Evolutionary conservation across 2,329 filamentous ascomycete genomes (phyloP).

Genomic region (Nannizzia gypsea): DNA sequence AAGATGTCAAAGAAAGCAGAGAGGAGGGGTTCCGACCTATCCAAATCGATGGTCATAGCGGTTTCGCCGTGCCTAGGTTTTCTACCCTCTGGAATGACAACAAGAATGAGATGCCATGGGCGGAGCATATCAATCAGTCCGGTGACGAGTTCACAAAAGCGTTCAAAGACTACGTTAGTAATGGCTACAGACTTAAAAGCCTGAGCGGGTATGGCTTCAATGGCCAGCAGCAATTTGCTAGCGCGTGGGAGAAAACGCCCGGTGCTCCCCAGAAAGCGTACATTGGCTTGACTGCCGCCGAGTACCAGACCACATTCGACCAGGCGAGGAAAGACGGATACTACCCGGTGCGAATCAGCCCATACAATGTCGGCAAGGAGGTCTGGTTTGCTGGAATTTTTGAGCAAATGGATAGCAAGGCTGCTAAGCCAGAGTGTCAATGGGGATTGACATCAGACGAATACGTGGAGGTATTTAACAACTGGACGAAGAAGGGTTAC

Average conservation of each 20-base stretch:
- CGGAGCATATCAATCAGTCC: not conserved
- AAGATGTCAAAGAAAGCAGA: slow-evolving; percentile 3
- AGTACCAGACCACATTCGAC: slow-evolving; percentile 8
- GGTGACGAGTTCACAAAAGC: not conserved
- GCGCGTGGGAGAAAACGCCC: slow-evolving; percentile 7
- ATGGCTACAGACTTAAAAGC: not conserved
- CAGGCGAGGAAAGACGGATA: slow-evolving; percentile 10
- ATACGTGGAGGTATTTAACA: slow-evolving; percentile 2
- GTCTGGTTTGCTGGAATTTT: slow-evolving; percentile 10
- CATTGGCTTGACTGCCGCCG: slow-evolving; percentile 2
- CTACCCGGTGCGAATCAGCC: slow-evolving; percentile 9
- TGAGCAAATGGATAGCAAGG: slow-evolving; percentile 9
- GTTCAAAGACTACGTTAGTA: not conserved
- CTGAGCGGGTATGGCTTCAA: not conserved
- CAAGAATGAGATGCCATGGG: not conserved
- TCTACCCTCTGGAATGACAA: slow-evolving; percentile 9
- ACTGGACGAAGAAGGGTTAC: not conserved
- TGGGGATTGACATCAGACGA: slow-evolving; percentile 8
- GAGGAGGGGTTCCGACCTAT: slow-evolving; percentile 9
- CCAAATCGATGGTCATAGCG: slow-evolving; percentile 9
- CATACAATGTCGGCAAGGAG: slow-evolving; percentile 8
- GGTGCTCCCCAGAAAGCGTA: slow-evolving; percentile 4
- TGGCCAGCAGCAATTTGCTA: slow-evolving; percentile 3
- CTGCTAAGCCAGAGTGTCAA: slow-evolving; percentile 4
- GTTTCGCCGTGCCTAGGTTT: slow-evolving; percentile 5